Conservation (phyloP, 345 rosid genomes). For the Lepidium didymum region DNA sequence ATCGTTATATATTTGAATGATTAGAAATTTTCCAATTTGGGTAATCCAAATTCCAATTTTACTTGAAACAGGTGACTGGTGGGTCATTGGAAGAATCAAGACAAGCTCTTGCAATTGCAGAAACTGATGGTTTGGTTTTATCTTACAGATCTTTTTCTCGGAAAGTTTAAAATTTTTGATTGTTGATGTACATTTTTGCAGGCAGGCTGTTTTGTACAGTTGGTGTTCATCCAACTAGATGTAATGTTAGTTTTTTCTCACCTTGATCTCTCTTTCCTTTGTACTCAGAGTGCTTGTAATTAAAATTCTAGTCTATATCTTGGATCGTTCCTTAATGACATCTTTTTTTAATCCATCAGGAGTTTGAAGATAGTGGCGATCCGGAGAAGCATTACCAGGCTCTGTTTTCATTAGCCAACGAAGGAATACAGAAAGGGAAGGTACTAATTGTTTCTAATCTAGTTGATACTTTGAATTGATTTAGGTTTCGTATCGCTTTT, state of each 20-base stretch:
- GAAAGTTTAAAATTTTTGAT: not conserved
- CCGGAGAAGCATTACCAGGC: conserved; percentile 80
- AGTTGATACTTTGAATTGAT: not conserved
- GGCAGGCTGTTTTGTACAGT: conserved; percentile 92
- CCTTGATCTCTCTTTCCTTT: not conserved
- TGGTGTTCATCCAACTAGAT: conserved; percentile 97
- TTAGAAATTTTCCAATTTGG: not conserved
- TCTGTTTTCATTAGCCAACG: conserved; percentile 67
- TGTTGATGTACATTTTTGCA: conserved; percentile 21
- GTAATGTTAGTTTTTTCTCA: conserved; percentile 46
- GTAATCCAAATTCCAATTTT: not conserved
- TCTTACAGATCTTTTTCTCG: not conserved
- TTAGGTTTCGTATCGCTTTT: not conserved
- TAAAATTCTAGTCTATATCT: not conserved
- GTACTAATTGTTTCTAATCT: conserved; percentile 28
- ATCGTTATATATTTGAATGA: not conserved
- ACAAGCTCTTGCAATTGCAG: conserved; percentile 95
- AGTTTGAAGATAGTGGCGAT: conserved; percentile 87
- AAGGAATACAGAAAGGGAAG: conserved; percentile 90
- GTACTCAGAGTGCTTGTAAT: not conserved
- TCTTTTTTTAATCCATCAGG: conserved; percentile 35
- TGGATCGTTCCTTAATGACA: conserved; percentile 6
- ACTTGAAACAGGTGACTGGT: conserved; percentile 70
- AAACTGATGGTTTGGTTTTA: conserved; percentile 62
- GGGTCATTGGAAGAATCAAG: conserved; percentile 88